Evolutionary conservation across 306 rosid species (phyloP), one percentile per base, ranked within the genome.

Genomic region (Lagenaria siceraria): DNA sequence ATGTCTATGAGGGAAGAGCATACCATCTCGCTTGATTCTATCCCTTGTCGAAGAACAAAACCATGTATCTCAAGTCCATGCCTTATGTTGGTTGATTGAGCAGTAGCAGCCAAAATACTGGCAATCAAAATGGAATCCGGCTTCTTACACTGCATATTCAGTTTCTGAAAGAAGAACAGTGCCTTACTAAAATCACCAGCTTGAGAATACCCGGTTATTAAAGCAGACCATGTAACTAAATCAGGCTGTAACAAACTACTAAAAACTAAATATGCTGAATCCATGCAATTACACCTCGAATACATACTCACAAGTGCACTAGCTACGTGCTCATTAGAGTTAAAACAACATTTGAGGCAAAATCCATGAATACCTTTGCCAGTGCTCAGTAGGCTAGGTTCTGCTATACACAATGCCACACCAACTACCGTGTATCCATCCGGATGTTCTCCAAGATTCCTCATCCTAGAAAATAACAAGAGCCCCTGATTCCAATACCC

Each of bases 181-280:
- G 89, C 87, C 62, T 82, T 92, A 29, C 74, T 83, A 74, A 79
- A 71, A 49, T 92, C 90, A 70, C 97, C 92, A 48, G 87, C 78
- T 58, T 76, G 92, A 66, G 96, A 87, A 83, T 87, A 87, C 42
- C 98, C 98, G 60, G 88, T 76, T 73, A 95, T 88, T 65, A 95
- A 89, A 79, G 95, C 89, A 49, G 97, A 90, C 96, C 98, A 88
- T 14, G 90, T 89, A 48, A 95, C 90, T 80, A 92, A 89, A 89
- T 92, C 98, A 55, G 93, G 96, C 77, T 84, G 83, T 51, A 51
- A 80, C 64, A 89, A 73, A 80, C 88, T 82, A 68, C 83, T 51
- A 81, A 95, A 95, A 61, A 90, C 89, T 68, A 82, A 77, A 80
- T 82, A 79, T 14, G 96, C 97, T 1, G 85, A 92, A 62, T 59